Percentiles rank a stretch among this genome's conserved stretches.
Evolutionary conservation across 148 eudicot genomes (phyloP).

Genomic region (Arbutus unedo): DNA sequence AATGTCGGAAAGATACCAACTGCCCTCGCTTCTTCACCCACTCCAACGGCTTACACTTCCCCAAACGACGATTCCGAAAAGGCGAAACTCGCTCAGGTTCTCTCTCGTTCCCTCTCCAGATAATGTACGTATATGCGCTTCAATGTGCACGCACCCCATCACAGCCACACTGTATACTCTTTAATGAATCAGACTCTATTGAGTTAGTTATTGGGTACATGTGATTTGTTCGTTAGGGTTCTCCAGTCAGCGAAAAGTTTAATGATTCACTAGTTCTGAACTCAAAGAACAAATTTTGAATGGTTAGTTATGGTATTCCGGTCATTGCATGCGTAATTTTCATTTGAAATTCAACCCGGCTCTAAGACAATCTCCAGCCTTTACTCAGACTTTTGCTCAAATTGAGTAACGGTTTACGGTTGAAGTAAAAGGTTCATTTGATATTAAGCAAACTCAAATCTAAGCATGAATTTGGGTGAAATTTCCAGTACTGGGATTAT

Average conservation of each 20-base stretch:
- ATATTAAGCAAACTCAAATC: not conserved
- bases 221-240: not conserved
- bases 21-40: conserved; percentile 41
- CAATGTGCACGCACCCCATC: not conserved
- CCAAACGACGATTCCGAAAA: conserved; percentile 59
- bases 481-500: not conserved
- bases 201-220: not conserved
- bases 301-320: not conserved
- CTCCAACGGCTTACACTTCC: conserved; percentile 37
- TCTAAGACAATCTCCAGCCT: not conserved
- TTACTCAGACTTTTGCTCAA: not conserved
- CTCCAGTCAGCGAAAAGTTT: not conserved
- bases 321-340: not conserved
- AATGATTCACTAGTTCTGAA: not conserved
- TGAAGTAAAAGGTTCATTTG: not conserved
- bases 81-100: conserved; percentile 81
- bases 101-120: not conserved
- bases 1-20: not conserved
- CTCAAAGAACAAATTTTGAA: not conserved
- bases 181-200: not conserved
- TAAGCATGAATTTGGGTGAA: not conserved
- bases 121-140: not conserved
- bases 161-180: not conserved
- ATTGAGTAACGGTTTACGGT: not conserved
- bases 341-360: not conserved